phyloP scores from a whole-genome alignment of 352 stramenopile species.

The Pythium dissimile region DNA sequence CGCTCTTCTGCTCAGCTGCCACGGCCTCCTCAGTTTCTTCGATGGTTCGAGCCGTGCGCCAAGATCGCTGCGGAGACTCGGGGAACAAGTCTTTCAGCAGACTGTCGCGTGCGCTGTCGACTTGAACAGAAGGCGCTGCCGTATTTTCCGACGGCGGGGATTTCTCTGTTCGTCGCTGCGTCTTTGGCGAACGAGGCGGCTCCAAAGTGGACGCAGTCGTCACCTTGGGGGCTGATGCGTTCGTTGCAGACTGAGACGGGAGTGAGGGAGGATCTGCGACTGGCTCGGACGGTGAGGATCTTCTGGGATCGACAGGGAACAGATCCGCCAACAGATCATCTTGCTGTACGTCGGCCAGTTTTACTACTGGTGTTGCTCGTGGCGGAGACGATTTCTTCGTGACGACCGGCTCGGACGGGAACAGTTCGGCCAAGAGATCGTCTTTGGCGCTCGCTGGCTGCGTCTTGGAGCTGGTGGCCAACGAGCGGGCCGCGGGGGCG shows the following conservation, averaged over 20 bases:
- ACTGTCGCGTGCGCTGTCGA: conserved; percentile 40
- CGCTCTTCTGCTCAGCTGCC: background rate
- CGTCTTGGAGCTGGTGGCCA: too few species aligned
- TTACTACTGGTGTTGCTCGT: too few species aligned
- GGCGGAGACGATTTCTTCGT: background rate
- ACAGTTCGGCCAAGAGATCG: conserved; percentile 18
- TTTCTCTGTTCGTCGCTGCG: background rate
- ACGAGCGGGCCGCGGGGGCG: too few species aligned
- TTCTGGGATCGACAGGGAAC: conserved; percentile 9
- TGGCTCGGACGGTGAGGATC: background rate
- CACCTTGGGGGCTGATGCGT: background rate
- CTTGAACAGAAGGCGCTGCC: background rate
- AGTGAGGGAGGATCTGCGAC: background rate
- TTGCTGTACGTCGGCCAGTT: conserved; percentile 13
- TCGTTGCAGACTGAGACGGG: background rate
- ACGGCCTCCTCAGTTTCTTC: background rate
- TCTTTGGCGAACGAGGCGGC: background rate
- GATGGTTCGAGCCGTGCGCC: background rate
- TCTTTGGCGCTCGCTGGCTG: conserved; percentile 5
- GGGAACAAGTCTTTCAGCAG: conserved; percentile 51
- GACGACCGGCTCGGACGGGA: background rate
- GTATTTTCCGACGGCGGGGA: background rate
- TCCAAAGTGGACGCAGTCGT: too few species aligned
- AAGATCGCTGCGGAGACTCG: conserved; percentile 33
- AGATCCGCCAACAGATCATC: conserved; percentile 25